Percentiles rank a stretch among this genome's conserved stretches.
Evolutionary conservation across 345 rosid genomes (phyloP).

Genomic region (Limnanthes douglasii): DNA sequence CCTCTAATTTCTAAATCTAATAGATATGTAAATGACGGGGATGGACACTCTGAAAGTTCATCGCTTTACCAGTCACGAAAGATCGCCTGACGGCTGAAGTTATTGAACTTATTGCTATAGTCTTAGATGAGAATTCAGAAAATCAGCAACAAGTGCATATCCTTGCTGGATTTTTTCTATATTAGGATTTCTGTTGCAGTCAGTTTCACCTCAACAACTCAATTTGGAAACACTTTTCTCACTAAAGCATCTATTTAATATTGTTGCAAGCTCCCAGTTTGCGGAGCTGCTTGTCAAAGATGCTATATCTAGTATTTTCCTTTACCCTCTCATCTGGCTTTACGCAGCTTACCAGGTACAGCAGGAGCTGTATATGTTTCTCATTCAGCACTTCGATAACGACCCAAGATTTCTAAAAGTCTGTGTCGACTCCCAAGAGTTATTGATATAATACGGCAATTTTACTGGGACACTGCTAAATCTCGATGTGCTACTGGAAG

Average conservation of each 20-base stretch:
- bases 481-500: conserved; percentile 48
- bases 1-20: conserved; percentile 81
- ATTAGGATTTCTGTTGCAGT: conserved; percentile 81
- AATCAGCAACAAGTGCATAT: conserved; percentile 93
- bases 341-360: conserved; percentile 77
- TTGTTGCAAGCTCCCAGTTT: conserved; percentile 54
- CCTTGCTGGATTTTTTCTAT: conserved; percentile 82
- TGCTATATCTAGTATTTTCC: conserved; percentile 74
- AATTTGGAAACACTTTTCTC: conserved; percentile 87
- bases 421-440: conserved; percentile 69
- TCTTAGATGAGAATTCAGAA: conserved; percentile 79
- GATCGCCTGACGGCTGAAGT: conserved; percentile 91
- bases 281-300: conserved; percentile 73
- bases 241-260: conserved; percentile 66
- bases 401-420: conserved; percentile 66
- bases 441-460: conserved; percentile 62
- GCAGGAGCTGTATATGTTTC: conserved; percentile 91
- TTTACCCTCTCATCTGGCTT: conserved; percentile 79
- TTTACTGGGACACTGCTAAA: conserved; percentile 71
- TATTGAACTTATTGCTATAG: conserved; percentile 84
- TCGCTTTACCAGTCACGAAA: conserved; percentile 43
- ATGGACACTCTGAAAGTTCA: conserved; percentile 25
- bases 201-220: conserved; percentile 76
- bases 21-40: conserved; percentile 52
- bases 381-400: conserved; percentile 70